Percentiles rank a stretch among this genome's conserved stretches.
Evolutionary conservation across 2,329 filamentous ascomycete species (phyloP).

Genomic region (Blumeria graminis): DNA sequence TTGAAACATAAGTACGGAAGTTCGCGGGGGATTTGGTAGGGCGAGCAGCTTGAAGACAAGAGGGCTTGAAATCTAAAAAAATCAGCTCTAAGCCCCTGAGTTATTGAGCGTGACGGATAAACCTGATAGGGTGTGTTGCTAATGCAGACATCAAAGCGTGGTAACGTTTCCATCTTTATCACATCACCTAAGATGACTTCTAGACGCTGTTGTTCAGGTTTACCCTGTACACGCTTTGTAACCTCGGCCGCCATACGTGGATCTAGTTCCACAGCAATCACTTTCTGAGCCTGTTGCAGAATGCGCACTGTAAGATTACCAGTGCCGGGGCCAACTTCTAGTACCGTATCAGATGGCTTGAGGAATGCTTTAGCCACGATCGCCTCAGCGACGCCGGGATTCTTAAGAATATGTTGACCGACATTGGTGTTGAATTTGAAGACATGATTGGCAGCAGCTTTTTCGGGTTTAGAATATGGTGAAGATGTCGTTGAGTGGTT

Average conservation of each 20-base stretch:
- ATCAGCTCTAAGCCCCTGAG: slow-evolving; percentile 6
- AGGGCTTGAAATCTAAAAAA: slow-evolving; percentile 54
- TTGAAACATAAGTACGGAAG: slow-evolving; percentile 87
- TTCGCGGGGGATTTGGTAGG: slow-evolving; percentile 56
- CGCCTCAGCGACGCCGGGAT: slow-evolving; percentile 58
- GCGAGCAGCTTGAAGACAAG: slow-evolving; percentile 71
- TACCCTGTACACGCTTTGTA: slow-evolving; percentile 80
- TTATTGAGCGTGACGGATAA: slow-evolving; percentile 6
- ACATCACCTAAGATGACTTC: slow-evolving; percentile 81
- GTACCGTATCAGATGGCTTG: slow-evolving; percentile 68
- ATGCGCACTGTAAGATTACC: slow-evolving; percentile 80
- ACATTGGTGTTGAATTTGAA: slow-evolving; percentile 59
- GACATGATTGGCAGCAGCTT: slow-evolving; percentile 40
- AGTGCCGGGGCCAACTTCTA: slow-evolving; percentile 80
- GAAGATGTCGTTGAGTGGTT: slow-evolving; percentile 11
- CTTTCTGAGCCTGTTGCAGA: slow-evolving; percentile 60
- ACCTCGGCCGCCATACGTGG: slow-evolving; percentile 81
- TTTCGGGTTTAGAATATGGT: slow-evolving; percentile 13
- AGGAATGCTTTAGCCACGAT: slow-evolving; percentile 73
- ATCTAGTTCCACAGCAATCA: slow-evolving; percentile 75
- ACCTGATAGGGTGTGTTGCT: slow-evolving; percentile 40
- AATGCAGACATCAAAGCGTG: slow-evolving; percentile 66
- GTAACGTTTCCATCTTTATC: slow-evolving; percentile 47
- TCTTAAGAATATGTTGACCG: slow-evolving; percentile 73
- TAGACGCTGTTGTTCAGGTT: slow-evolving; percentile 57